These are phyloP conservation scores for Rhynchosporium secalis DNA, from an alignment of 2,329 filamentous ascomycete genomes.

Conservation along the genomic window DNA sequence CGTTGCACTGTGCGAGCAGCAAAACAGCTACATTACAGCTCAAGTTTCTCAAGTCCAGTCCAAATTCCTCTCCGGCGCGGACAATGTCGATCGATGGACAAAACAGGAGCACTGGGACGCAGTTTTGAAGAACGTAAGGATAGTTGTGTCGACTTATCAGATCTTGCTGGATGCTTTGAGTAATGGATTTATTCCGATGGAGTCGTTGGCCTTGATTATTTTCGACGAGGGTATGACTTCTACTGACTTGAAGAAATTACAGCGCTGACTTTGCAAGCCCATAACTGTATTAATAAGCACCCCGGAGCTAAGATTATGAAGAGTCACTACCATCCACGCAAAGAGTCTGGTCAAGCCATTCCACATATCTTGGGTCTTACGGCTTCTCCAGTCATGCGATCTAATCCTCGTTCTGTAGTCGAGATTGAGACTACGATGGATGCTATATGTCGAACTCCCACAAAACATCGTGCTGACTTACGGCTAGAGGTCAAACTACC, in stretches of 20 bases:
- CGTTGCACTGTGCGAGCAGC: constrained; percentile 66
- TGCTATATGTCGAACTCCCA: constrained; percentile 57
- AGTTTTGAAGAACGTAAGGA: constrained; percentile 54
- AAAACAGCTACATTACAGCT: constrained; percentile 57
- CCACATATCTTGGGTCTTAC: constrained; percentile 40
- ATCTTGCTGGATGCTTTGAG: constrained; percentile 59
- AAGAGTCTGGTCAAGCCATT: constrained; percentile 20
- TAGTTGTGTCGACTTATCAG: constrained; percentile 63
- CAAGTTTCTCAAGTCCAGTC: constrained; percentile 58
- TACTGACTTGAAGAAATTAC: neutral
- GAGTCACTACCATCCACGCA: constrained; percentile 36
- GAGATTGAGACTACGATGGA: constrained; percentile 55
- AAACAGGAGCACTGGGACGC: constrained; percentile 60
- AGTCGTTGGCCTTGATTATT: constrained; percentile 55
- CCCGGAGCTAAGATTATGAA: constrained; percentile 39
- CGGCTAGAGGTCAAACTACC: constrained; percentile 35
- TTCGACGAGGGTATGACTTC: constrained; percentile 62
- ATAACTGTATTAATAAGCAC: constrained; percentile 38
- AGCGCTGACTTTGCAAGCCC: constrained; percentile 31
- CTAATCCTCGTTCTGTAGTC: constrained; percentile 29
- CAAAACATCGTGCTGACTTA: constrained; percentile 52
- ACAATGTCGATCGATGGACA: constrained; percentile 56
- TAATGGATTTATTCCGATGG: constrained; percentile 61
- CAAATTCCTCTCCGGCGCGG: constrained; percentile 55
- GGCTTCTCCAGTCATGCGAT: constrained; percentile 39